Evolutionary conservation across 2,329 filamentous ascomycete species (phyloP).

Genomic region (Colletotrichum sp.): DNA sequence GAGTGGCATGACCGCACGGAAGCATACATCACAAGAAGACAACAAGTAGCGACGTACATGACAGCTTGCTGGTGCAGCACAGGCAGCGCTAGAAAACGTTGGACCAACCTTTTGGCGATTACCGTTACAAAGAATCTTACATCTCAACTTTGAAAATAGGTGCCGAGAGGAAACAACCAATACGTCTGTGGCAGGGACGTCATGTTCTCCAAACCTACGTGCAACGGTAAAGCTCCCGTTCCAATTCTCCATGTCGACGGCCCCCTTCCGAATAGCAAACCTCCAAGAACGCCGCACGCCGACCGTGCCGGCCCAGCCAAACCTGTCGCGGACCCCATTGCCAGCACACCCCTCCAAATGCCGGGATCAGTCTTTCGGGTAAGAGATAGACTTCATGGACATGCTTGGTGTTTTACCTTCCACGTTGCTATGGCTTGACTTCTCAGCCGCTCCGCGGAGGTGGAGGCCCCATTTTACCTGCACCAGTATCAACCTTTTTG

Average conservation of each 20-base stretch:
- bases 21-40: neutral
- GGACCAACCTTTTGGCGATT: neutral
- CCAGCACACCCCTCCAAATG: neutral
- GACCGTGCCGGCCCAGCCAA: neutral
- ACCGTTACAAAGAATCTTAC: neutral
- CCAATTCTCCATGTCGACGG: neutral
- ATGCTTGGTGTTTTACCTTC: neutral
- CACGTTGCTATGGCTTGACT: neutral
- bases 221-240: neutral
- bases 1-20: neutral
- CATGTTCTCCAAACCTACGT: neutral
- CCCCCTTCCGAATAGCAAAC: neutral
- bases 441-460: slow-evolving; percentile 22
- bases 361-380: neutral
- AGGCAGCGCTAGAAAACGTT: neutral
- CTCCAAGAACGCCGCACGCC: slow-evolving; percentile 11
- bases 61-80: neutral
- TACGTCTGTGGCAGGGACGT: neutral
- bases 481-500: slow-evolving; percentile 75
- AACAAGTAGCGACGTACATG: neutral
- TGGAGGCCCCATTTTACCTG: slow-evolving; percentile 54
- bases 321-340: neutral
- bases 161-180: neutral
- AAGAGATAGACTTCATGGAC: neutral
- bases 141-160: neutral